A percentile compares a stretch with the other conserved stretches of the same genome.
Conservation (phyloP, 1,139 yeast species). For the Suhomyces kunorum region DNA sequence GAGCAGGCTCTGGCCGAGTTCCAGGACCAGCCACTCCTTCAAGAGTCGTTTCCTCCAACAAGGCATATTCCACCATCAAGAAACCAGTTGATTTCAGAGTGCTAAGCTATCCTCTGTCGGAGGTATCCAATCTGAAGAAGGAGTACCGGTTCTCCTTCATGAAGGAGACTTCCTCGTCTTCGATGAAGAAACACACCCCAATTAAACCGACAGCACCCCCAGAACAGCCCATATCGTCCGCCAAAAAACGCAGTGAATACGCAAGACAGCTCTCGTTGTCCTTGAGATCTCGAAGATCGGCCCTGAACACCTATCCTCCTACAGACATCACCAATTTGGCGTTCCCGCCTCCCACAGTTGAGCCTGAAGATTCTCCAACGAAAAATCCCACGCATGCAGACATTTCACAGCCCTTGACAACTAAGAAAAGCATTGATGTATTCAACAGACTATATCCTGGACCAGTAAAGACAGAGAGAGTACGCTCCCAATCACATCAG, state of each 20-base stretch:
- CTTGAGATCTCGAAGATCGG: slow-evolving; percentile 19
- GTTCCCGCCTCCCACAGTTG: slow-evolving; percentile 5
- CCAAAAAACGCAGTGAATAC: slow-evolving; percentile 23
- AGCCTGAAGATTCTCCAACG: slow-evolving; percentile 14
- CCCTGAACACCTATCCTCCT: slow-evolving; percentile 17
- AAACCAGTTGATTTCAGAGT: slow-evolving; percentile 14
- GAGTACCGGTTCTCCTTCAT: slow-evolving; percentile 36
- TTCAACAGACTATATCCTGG: slow-evolving; percentile 19
- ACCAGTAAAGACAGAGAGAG: slow-evolving; percentile 1
- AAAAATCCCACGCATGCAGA: slow-evolving; percentile 11
- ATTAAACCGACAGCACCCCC: slow-evolving; percentile 1
- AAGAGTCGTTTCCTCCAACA: slow-evolving; percentile 10
- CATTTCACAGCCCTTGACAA: slow-evolving; percentile 14
- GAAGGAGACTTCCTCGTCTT: slow-evolving; percentile 41
- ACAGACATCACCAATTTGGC: slow-evolving; percentile 23
- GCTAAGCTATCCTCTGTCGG: slow-evolving; percentile 15
- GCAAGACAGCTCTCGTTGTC: slow-evolving; percentile 22
- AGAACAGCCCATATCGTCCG: slow-evolving; percentile 11
- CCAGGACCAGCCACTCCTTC: slow-evolving; percentile 12
- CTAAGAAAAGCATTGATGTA: slow-evolving; percentile 14
- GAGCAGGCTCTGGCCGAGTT: slow-evolving; percentile 10
- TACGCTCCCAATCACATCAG: not conserved
- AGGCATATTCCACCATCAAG: slow-evolving; percentile 15
- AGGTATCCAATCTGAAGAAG: slow-evolving; percentile 13
- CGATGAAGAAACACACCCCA: slow-evolving; percentile 27